Base-by-base conservation (phyloP, 1,284 basidiomycete species). In the Moesziomyces sp. region DNA sequence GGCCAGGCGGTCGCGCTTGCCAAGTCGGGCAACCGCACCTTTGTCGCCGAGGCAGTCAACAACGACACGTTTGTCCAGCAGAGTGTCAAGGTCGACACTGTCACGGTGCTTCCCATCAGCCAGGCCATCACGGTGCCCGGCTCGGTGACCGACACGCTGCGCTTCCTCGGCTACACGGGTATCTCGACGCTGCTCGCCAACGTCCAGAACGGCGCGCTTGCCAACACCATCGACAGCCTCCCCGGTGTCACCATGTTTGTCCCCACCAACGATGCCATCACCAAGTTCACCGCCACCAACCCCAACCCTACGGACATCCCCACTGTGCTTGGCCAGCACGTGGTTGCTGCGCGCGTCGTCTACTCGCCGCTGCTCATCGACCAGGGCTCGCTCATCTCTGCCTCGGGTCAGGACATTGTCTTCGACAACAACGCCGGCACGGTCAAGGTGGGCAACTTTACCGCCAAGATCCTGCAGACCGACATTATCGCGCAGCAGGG, bases 71-170 rank as follows among this genome's bases (percentile, higher is more conserved):
- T 68, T 19, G 46, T 52, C 3, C 30, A 47, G 52, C 46, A 35
- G 8, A 28, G 35, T 10, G 24, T 34, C 58, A 66, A 63, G 48
- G 59, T 58, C 51, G 70, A 70, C 34, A 34, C 48, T 6, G 48
- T 79, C 34, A 76, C 76, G 14, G 61, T 79, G 18, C 64, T 69
- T 55, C 76, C 76, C n/a, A 74, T 79, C 46, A 45, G 28, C 14
- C 65, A 67, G 23, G 69, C 68, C 14, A 69, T 79, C 24, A 76
- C 77, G 7, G 61, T 79, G 1, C 77, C 77, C n/a, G 77, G 77
- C 16, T 52, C 57, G 16, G 47, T 72, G 9, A 60, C 60, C 7
- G 65, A 62, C 6, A 79, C 77, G 40, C 55, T 79, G 19, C 35
- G 48, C 16, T 77, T 58, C 56, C 42, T 75, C 35, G 58, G 50